Conservation (phyloP, 805 yeast species). For the Schizosaccharomyces osmophilus region DNA sequence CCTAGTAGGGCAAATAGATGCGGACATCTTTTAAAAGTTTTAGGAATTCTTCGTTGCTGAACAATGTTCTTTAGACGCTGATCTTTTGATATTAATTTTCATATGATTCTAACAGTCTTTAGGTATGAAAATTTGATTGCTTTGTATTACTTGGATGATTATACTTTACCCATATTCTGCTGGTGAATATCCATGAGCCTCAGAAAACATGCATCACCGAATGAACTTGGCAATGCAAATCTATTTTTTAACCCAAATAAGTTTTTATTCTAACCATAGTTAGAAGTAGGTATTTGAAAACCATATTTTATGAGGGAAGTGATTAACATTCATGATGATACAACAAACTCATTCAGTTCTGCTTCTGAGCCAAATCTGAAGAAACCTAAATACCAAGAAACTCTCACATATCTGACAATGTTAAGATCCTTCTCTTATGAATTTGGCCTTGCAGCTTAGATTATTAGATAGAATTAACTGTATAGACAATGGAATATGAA, state of each 20-base stretch:
- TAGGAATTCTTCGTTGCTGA: constrained; percentile 3
- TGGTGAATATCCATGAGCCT: neutral
- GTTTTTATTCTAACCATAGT: neutral
- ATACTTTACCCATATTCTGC: constrained; percentile 2
- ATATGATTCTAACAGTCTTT: neutral
- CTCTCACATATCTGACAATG: constrained; percentile 1
- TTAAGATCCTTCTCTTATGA: neutral
- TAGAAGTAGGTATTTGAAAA: too few relatives aligned
- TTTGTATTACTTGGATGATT: neutral
- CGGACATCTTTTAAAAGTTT: neutral
- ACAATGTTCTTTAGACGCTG: neutral
- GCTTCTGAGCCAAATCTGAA: constrained; percentile 2
- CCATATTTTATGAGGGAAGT: neutral
- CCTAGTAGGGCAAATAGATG: neutral
- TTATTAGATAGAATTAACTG: too few relatives aligned
- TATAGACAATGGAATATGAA: too few relatives aligned
- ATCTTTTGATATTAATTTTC: too few relatives aligned
- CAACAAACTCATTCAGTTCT: neutral
- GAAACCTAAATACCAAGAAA: constrained; percentile 1
- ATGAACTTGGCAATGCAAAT: neutral
- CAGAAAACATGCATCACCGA: constrained; percentile 3
- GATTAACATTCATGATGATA: constrained; percentile 1
- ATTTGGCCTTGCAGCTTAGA: neutral
- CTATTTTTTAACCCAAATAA: neutral
- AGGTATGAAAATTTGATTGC: neutral